Conservation (phyloP, 768 basidiomycete species). For the Kwoniella mangroviensis region DNA sequence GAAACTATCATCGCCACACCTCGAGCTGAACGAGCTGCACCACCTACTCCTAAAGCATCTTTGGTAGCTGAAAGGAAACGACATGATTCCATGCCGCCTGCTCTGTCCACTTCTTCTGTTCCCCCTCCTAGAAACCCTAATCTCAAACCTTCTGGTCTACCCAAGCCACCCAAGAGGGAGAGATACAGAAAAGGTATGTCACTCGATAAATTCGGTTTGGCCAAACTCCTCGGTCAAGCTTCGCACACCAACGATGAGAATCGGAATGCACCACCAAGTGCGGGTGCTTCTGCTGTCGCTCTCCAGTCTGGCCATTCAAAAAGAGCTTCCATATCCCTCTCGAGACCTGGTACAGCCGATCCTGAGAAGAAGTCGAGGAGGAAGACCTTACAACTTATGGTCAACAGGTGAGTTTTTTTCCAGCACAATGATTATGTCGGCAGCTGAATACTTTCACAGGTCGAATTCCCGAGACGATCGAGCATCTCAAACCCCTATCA, state of each 20-base stretch:
- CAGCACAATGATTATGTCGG: background rate
- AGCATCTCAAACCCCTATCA: conserved; percentile 30
- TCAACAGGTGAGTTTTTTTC: conserved; percentile 61
- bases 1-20: conserved; percentile 33
- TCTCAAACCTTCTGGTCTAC: conserved; percentile 30
- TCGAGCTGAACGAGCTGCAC: conserved; percentile 18
- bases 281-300: conserved; percentile 28
- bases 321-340: conserved; percentile 7
- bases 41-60: conserved; percentile 33
- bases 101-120: conserved; percentile 5
- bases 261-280: conserved; percentile 31
- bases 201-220: conserved; percentile 76
- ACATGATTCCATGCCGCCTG: conserved; percentile 28
- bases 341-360: conserved; percentile 22
- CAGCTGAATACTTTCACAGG: conserved; percentile 1
- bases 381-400: conserved; percentile 86
- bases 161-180: conserved; percentile 36
- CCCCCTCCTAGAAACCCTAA: conserved; percentile 16
- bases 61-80: conserved; percentile 16
- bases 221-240: conserved; percentile 67
- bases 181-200: conserved; percentile 72
- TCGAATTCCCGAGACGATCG: conserved; percentile 29
- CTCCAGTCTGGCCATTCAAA: conserved; percentile 18
- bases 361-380: conserved; percentile 63
- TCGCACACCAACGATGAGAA: conserved; percentile 30